These are phyloP conservation scores for Leucoagaricus sp. DNA, from an alignment of 1,284 basidiomycete genomes.

Conservation along the genomic window DNA sequence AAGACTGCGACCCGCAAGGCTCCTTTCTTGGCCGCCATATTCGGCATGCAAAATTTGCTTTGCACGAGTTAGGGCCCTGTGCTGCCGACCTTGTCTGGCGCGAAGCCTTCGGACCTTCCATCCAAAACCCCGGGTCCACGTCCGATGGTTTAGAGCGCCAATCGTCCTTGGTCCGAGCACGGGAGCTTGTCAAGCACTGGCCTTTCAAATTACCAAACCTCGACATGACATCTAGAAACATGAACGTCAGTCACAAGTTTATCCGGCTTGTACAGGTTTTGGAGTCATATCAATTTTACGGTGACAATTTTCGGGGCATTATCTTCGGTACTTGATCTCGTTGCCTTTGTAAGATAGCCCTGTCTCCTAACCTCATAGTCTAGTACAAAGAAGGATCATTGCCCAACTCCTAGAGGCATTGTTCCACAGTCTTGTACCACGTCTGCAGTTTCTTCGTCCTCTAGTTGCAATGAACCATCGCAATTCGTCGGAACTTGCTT, in stretches of 20 bases:
- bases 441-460: constrained; percentile 35
- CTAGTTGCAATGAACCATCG: constrained; percentile 23
- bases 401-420: constrained; percentile 50
- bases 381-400: constrained; percentile 46
- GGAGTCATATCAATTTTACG: constrained; percentile 50
- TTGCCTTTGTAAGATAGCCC: too few relatives aligned
- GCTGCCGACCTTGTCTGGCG: constrained; percentile 69
- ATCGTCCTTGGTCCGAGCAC: constrained; percentile 31
- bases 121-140: constrained; percentile 22
- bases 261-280: constrained; percentile 57
- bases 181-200: constrained; percentile 53
- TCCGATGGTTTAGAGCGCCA: constrained; percentile 32
- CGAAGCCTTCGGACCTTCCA: constrained; percentile 39
- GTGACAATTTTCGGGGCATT: constrained; percentile 60
- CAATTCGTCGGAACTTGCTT: constrained; percentile 16
- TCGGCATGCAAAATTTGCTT: constrained; percentile 44
- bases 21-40: constrained; percentile 41
- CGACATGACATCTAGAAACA: constrained; percentile 50
- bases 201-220: constrained; percentile 60
- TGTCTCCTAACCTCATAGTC: too few relatives aligned
- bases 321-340: constrained; percentile 70
- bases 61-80: constrained; percentile 58
- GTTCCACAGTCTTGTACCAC: constrained; percentile 37
- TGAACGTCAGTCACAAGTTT: constrained; percentile 70
- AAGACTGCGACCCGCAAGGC: constrained; percentile 39